Conservation (phyloP, 2,329 filamentous ascomycete species). For the Clonostachys chloroleuca region DNA sequence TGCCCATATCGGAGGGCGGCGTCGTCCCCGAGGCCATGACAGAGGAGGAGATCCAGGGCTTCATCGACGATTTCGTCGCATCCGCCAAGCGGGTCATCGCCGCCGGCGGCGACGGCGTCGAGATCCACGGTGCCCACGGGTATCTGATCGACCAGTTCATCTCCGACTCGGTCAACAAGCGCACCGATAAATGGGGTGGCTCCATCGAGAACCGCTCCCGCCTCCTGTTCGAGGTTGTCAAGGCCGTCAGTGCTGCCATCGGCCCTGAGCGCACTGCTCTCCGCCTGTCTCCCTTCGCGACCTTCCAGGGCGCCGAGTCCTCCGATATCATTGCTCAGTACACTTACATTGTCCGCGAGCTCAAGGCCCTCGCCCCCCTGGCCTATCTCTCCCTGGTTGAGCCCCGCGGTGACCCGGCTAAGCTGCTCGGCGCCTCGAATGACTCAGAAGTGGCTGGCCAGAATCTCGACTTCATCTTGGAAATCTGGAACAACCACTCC, state of each 20-base stretch:
- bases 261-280: conserved; percentile 39
- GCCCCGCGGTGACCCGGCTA: conserved; percentile 22
- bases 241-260: conserved; percentile 32
- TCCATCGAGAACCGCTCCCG: conserved; percentile 25
- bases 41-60: conserved; percentile 55
- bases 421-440: conserved; percentile 26
- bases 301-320: conserved; percentile 45
- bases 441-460: neutral
- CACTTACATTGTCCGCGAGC: conserved; percentile 38
- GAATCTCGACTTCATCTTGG: conserved; percentile 2
- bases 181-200: conserved; percentile 27
- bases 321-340: conserved; percentile 49
- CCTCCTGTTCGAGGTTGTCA: conserved; percentile 51
- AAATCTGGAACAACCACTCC: conserved; percentile 40
- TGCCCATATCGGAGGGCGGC: conserved; percentile 18
- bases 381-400: conserved; percentile 53
- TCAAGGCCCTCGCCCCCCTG: conserved; percentile 36
- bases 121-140: conserved; percentile 52
- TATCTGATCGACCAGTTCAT: conserved; percentile 48
- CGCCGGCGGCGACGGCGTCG: conserved; percentile 67
- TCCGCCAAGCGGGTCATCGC: conserved; percentile 56
- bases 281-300: conserved; percentile 39
- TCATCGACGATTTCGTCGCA: conserved; percentile 58
- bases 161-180: conserved; percentile 34
- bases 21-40: conserved; percentile 60